Conservation (phyloP, 169 alveolate genomes). For the Plasmodium inui region DNA sequence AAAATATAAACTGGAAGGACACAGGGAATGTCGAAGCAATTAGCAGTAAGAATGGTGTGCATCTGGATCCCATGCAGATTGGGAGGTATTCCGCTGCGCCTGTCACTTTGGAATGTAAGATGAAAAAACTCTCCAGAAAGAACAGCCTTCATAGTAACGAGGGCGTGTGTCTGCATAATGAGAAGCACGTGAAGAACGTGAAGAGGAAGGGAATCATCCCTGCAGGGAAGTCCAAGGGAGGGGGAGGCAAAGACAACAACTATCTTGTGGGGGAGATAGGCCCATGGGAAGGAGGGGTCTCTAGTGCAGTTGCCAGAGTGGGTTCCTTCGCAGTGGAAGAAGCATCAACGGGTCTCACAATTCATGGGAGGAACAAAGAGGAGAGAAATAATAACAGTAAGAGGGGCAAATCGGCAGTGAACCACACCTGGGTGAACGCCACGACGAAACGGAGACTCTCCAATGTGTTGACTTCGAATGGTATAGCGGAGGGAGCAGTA, state of each 20-base stretch:
- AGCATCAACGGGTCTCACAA: background rate
- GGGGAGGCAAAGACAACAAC: background rate
- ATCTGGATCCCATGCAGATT: background rate
- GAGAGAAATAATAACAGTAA: background rate
- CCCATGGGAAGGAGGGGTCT: background rate
- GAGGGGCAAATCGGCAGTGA: background rate
- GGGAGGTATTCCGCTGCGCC: conserved; percentile 9
- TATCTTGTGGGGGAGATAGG: background rate
- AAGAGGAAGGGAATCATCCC: background rate
- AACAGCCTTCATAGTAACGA: conserved; percentile 22
- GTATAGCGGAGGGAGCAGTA: background rate
- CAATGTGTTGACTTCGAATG: background rate
- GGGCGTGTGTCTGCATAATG: background rate
- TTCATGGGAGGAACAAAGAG: background rate
- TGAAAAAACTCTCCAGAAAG: conserved; percentile 23
- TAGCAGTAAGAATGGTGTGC: background rate
- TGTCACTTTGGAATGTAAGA: conserved; percentile 14
- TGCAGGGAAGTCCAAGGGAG: conserved; percentile 4
- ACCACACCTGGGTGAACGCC: background rate
- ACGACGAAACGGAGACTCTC: background rate
- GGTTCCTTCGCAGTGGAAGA: background rate
- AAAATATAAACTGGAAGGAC: conserved; percentile 34
- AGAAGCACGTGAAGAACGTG: conserved; percentile 16
- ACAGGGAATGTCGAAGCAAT: conserved; percentile 2
- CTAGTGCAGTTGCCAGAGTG: background rate